Evolutionary conservation across 441 rosid species (phyloP), one percentile per base, ranked within the genome.

Genomic region (Syzygium malaccense): DNA sequence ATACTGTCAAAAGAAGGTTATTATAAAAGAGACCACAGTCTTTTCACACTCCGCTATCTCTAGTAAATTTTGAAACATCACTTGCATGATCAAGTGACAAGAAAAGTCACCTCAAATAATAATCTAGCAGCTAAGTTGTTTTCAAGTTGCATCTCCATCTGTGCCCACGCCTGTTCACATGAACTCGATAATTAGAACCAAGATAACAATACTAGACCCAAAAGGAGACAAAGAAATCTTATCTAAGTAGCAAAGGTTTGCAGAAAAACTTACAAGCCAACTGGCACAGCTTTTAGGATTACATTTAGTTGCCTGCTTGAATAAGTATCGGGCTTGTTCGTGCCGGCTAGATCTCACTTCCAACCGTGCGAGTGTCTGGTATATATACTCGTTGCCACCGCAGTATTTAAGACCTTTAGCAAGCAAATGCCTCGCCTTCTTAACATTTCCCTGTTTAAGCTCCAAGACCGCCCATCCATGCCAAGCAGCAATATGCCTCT

Each of bases 381-480:
- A 98, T 79, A 98, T 90, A 88, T 98, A 98, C 94, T 98, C 99
- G 25, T 97, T 98, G 85, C 98, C 94, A 45, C 99, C 97, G 33
- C 98, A 94, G 88, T 93, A 93, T 87, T 95, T 97, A 83, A 98
- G 96, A 75, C 98, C 99, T 91, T 96, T 97, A 48, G 96, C 95
- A 48, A 98, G 99, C 64, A 98, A 91, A 66, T 98, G 96, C 91
- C 99, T 96, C 8, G 99, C 99, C 92, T 97, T 98, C 93, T 94
- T 97, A 83, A 97, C 91, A 91, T 96, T 98, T 71, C 98, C 98
- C 89, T 95, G 98, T 90, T 97, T 96, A 71, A 97, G 93, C 96
- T 98, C 99, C 87, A 98, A 91, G 88, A 97, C 95, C 66, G 99
- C 99, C 99, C 98, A 98, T 85, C 99, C 99, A 90, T 98, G 99